These are phyloP conservation scores for Kregervanrija fluxuum DNA, from an alignment of 805 yeast species.

Conservation along the genomic window DNA sequence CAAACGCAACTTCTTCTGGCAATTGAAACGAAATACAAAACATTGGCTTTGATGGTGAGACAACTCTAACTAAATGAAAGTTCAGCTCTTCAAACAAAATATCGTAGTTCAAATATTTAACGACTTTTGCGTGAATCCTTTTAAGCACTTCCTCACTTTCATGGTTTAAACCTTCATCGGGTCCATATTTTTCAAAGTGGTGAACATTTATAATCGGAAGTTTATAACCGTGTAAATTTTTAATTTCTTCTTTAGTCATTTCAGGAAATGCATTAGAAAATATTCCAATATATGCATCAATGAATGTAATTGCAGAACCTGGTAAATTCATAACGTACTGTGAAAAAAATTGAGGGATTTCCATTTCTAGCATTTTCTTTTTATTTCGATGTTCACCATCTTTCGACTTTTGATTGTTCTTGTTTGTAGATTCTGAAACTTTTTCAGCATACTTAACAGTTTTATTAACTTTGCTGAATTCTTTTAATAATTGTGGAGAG, in stretches of 20 bases:
- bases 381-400: constrained; percentile 17
- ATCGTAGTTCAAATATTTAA: constrained; percentile 38
- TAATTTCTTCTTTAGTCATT: constrained; percentile 29
- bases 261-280: constrained; percentile 37
- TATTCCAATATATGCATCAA: constrained; percentile 71
- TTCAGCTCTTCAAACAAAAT: constrained; percentile 41
- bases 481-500: constrained; percentile 45
- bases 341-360: constrained; percentile 47
- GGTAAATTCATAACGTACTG: constrained; percentile 96
- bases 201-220: constrained; percentile 81
- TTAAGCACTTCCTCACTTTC: constrained; percentile 54
- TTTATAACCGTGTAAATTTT: constrained; percentile 37
- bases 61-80: constrained; percentile 86
- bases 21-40: constrained; percentile 75
- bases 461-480: constrained; percentile 35
- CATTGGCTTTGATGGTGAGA: constrained; percentile 97
- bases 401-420: constrained; percentile 4
- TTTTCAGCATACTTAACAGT: constrained; percentile 31
- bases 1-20: constrained; percentile 60
- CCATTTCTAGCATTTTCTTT: constrained; percentile 19
- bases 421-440: constrained; percentile 16
- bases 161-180: constrained; percentile 62
- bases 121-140: constrained; percentile 54
- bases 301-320: constrained; percentile 79
- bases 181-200: constrained; percentile 86